Conservation (phyloP, 345 rosid genomes). For the Arabidopsis thaliana region TAIR10.1 NC_003075.7:8704501-8705000, state of each 20-base stretch:
- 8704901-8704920: conserved; percentile 85
- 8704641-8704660: conserved; percentile 74
- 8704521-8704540: neutral
- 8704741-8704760: conserved; percentile 77
- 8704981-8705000: conserved; percentile 67
- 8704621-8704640: conserved; percentile 90
- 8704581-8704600: conserved; percentile 81
- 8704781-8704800: conserved; percentile 70
- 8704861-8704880: conserved; percentile 88
- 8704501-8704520: neutral
- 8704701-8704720: conserved; percentile 89
- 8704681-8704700: conserved; percentile 69
- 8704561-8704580: conserved; percentile 94
- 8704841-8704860: conserved; percentile 94
- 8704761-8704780: conserved; percentile 83
- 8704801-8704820: conserved; percentile 77
- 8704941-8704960: conserved; percentile 72
- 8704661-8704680: conserved; percentile 70
- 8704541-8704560: conserved; percentile 62
- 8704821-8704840: conserved; percentile 80
- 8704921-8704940: conserved; percentile 84
- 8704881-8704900: conserved; percentile 58
- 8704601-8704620: conserved; percentile 84
- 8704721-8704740: conserved; percentile 94
- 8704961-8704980: conserved; percentile 70